These are phyloP conservation scores for Tolypocladium tropicale DNA, from an alignment of 2,329 filamentous ascomycete genomes.

Conservation along the genomic window DNA sequence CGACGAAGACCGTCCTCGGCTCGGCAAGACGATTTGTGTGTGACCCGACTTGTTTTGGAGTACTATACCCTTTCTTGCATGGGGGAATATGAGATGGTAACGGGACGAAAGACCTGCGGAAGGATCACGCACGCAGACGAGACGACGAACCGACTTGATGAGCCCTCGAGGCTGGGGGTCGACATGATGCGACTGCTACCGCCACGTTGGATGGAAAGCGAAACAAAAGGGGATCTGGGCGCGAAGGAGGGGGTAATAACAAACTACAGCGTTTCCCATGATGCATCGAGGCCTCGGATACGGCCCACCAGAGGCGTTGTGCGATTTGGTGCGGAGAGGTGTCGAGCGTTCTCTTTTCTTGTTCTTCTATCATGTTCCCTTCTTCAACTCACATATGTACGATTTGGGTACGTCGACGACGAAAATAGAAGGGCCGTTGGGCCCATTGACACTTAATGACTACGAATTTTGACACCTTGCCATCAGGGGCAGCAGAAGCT, in stretches of 20 bases:
- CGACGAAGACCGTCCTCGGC: neutral
- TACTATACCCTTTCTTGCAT: neutral
- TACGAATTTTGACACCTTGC: neutral
- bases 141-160: neutral
- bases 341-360: neutral
- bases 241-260: neutral
- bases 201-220: neutral
- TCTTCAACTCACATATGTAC: constrained; percentile 1
- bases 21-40: neutral
- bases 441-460: neutral
- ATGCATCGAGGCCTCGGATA: constrained; percentile 5
- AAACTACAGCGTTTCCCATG: neutral
- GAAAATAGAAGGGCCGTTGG: neutral
- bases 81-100: neutral
- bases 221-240: neutral
- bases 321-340: constrained; percentile 3
- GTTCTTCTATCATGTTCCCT: neutral
- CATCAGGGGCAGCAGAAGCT: neutral
- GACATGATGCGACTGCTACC: neutral
- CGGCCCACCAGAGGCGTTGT: constrained; percentile 8
- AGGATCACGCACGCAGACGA: neutral
- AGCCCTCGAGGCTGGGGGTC: neutral
- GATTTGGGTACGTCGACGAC: constrained; percentile 2
- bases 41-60: neutral
- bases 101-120: neutral